Percentiles rank a stretch among this genome's conserved stretches.
Evolutionary conservation across 495 filamentous ascomycete genomes (phyloP).

Genomic region (Xylaria scruposa): DNA sequence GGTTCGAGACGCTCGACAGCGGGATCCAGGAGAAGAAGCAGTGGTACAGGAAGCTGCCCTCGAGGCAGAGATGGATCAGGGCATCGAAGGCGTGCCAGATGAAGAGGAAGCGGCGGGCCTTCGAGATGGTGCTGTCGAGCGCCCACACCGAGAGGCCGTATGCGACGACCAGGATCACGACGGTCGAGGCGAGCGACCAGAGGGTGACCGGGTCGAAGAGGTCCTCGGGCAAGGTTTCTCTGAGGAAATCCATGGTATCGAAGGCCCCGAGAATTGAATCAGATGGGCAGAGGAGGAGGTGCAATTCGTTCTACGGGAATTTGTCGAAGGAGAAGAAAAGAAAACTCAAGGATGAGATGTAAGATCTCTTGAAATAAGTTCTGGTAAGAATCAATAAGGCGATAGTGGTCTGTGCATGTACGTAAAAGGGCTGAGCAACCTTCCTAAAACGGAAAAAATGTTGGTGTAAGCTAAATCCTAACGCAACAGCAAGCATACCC

Average conservation of each 20-base stretch:
- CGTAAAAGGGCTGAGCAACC: neutral
- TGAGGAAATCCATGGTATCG: constrained; percentile 32
- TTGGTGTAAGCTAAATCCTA: neutral
- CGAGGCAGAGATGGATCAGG: constrained; percentile 86
- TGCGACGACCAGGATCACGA: constrained; percentile 55
- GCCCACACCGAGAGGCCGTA: constrained; percentile 51
- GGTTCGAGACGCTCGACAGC: constrained; percentile 41
- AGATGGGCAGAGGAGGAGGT: neutral
- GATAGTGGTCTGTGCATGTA: neutral
- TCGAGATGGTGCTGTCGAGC: constrained; percentile 47
- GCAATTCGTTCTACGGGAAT: neutral
- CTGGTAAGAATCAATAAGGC: too few relatives aligned
- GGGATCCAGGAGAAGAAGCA: constrained; percentile 79
- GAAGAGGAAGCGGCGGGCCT: constrained; percentile 72
- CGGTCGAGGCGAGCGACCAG: constrained; percentile 57
- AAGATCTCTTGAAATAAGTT: constrained; percentile 8
- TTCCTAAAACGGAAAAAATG: neutral
- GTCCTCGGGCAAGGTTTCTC: constrained; percentile 44
- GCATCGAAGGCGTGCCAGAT: constrained; percentile 95
- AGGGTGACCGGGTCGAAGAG: constrained; percentile 62
- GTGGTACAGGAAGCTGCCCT: constrained; percentile 90
- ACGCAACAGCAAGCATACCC: neutral
- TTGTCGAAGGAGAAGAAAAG: neutral
- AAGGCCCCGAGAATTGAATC: neutral
- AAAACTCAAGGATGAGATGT: neutral